Conservation (phyloP, 1,284 basidiomycete genomes). For the Acaromyces ingoldii region DNA sequence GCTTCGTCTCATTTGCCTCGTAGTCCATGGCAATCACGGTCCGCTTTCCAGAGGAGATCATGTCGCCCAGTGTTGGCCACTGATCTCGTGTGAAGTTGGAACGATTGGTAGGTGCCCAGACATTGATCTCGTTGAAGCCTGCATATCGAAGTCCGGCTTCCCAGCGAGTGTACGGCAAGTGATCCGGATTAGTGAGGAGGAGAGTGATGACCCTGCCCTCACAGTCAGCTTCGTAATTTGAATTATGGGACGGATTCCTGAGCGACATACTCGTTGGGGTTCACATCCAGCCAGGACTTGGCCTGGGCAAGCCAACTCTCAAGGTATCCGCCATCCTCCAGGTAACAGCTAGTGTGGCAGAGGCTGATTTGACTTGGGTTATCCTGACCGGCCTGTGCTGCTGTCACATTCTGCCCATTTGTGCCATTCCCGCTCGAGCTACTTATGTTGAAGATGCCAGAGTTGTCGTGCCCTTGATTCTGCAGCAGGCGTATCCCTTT, state of each 20-base stretch:
- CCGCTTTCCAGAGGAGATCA: slow-evolving; percentile 72
- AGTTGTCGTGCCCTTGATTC: slow-evolving; percentile 67
- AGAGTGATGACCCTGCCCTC: slow-evolving; percentile 57
- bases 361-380: slow-evolving; percentile 53
- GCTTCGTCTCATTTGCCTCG: slow-evolving; percentile 64
- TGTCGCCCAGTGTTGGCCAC: slow-evolving; percentile 81
- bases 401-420: too few species aligned
- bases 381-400: too few species aligned
- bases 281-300: slow-evolving; percentile 74
- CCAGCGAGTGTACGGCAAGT: slow-evolving; percentile 21
- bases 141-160: slow-evolving; percentile 63
- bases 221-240: too few species aligned
- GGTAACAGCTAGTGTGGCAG: slow-evolving; percentile 40
- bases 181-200: slow-evolving; percentile 45
- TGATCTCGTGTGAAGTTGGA: slow-evolving; percentile 53
- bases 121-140: slow-evolving; percentile 55
- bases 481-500: slow-evolving; percentile 88
- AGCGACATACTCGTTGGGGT: slow-evolving; percentile 87
- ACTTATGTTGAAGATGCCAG: slow-evolving; percentile 51
- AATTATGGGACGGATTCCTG: too few species aligned
- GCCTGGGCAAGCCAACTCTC: slow-evolving; percentile 70
- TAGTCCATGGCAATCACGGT: slow-evolving; percentile 80
- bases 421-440: too few species aligned
- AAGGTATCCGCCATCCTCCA: slow-evolving; percentile 53
- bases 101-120: background rate